Base-by-base conservation (phyloP, 108 stramenopile species). In the Aureococcus anophagefferens region DNA sequence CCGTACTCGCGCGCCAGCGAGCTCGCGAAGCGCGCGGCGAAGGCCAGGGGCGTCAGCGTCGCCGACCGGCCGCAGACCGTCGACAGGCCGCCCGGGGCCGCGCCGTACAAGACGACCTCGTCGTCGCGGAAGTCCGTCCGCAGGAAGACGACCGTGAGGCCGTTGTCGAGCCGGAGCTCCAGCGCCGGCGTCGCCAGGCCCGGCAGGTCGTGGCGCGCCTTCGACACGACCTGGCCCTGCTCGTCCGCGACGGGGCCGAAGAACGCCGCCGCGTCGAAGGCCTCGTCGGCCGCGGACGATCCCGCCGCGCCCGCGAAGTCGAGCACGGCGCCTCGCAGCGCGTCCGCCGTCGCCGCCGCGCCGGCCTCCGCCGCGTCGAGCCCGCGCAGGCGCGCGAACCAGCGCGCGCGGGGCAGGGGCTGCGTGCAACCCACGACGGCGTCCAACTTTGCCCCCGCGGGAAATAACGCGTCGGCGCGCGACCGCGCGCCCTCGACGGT, bases 401-500 rank as follows among this genome's bases (percentile, higher is more conserved):
- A 25, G 21, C 21, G 14, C 7, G 25, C 1, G 51, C 21, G 0
- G 21, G 51, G 51, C 51, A 11, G 7, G 51, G 51, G 51, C 21
- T 11, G 51, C 21, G 51, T 59, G 21, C 21, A 18, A 1, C 21
- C 14, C 7, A 59, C 51, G 51, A 59, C 25, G 51, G 51, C 51
- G 51, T 59, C 25, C 3, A 59, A 65, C 70, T 69, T 71, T 29
- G 30, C n/a, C 62, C 35, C 73, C 70, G 71, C 64, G 70, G n/a
- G 4, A 34, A 70, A 65, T 17, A 74, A 62, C 25, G 70, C 70
- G 30, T 64, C 73, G 16, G 64, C 18, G 0, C 35, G 34, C 11
- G 65, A 36, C 15, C 69, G 70, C 30, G 37, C 73, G 40, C 13
- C 40, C 40, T 44, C 40, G 40, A 44, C 40, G 40, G 40, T 44